Percentiles rank a stretch among this genome's conserved stretches.
Conservation (phyloP, 805 yeast species). For the Pichia californica region DNA sequence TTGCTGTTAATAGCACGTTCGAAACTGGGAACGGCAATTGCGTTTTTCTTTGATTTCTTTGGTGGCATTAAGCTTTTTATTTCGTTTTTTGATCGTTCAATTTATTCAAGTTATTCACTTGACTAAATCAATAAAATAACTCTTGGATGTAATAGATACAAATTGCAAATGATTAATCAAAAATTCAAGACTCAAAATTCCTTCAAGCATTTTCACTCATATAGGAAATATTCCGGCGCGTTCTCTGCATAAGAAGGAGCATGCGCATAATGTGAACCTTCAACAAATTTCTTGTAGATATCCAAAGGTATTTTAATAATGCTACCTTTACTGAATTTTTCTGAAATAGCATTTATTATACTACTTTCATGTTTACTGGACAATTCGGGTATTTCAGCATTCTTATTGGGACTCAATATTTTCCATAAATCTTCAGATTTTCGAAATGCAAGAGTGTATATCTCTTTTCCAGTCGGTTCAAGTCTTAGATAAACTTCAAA, state of each 20-base stretch:
- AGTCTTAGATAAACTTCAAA: conserved; percentile 11
- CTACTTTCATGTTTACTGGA: background rate
- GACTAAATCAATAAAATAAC: too few species aligned
- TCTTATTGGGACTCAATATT: background rate
- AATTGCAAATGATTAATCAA: too few species aligned
- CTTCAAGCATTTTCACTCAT: background rate
- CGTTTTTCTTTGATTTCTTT: conserved; percentile 12
- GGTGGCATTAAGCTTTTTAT: conserved; percentile 18
- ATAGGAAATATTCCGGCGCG: conserved; percentile 2
- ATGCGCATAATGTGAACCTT: background rate
- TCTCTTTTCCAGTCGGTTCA: background rate
- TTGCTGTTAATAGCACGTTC: conserved; percentile 15
- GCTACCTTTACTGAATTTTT: background rate
- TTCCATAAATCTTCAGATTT: background rate
- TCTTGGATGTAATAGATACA: too few species aligned
- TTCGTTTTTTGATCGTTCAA: background rate
- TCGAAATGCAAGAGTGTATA: conserved; percentile 5
- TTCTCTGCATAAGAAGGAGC: conserved; percentile 1
- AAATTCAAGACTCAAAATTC: too few species aligned
- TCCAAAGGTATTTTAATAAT: background rate
- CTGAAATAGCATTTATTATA: background rate
- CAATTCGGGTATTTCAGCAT: background rate
- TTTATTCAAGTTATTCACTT: too few species aligned
- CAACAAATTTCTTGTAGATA: background rate
- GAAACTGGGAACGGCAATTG: background rate